Evolutionary conservation across 371 early-diverging fungal genomes (phyloP).

Genomic region (Mortierella sp.): DNA sequence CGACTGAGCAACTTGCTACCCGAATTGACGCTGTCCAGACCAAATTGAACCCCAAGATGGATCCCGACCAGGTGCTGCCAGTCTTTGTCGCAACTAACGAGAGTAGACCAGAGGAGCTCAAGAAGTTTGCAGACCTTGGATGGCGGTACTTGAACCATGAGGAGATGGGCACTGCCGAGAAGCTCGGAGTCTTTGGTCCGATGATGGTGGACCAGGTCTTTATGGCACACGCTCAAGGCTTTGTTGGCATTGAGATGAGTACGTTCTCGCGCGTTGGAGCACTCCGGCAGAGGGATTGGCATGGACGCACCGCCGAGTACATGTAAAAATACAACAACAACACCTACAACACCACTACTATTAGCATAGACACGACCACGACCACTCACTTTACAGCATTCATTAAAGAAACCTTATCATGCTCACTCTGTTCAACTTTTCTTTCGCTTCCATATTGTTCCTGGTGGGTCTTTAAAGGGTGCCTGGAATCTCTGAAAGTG

Average conservation of each 20-base stretch:
- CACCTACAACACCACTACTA: not conserved
- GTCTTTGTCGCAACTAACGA: constrained; percentile 59
- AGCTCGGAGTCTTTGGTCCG: constrained; percentile 46
- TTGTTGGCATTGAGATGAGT: constrained; percentile 57
- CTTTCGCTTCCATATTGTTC: not conserved
- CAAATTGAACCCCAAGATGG: constrained; percentile 33
- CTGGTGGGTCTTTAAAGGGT: not conserved
- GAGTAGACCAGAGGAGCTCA: constrained; percentile 45
- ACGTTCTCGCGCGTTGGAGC: constrained; percentile 57
- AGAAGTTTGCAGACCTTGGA: constrained; percentile 53
- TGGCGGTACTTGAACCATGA: constrained; percentile 50
- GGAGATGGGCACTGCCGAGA: constrained; percentile 48
- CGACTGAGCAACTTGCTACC: constrained; percentile 55
- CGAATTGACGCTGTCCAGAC: constrained; percentile 39
- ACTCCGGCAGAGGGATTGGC: constrained; percentile 49
- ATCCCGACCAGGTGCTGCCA: constrained; percentile 36
- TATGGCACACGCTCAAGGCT: constrained; percentile 49
- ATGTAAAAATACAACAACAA: constrained; percentile 32
- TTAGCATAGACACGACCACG: not conserved
- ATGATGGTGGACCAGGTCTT: constrained; percentile 58
- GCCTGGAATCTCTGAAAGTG: too few relatives aligned
- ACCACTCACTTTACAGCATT: not conserved
- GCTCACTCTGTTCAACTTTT: not conserved
- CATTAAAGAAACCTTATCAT: not conserved
- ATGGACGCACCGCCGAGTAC: constrained; percentile 40